Base-by-base conservation (phyloP, 2,329 filamentous ascomycete species). In the Alternaria postmessia region DNA sequence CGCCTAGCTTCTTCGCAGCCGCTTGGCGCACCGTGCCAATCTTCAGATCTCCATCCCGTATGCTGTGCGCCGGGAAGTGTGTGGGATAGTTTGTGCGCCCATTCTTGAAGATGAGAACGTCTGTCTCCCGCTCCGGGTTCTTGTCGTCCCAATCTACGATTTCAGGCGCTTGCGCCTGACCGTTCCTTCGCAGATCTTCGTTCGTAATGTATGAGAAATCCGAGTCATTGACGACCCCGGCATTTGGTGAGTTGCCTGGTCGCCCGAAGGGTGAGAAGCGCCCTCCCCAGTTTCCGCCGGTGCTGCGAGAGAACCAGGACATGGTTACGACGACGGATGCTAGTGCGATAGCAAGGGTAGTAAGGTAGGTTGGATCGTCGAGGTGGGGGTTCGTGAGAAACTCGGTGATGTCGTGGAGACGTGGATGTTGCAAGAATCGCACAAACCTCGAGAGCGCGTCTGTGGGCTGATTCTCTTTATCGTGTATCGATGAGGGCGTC, bases 141-240 rank as follows among this genome's bases (percentile, higher is more conserved):
- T 73, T 75, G 65, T 75, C 76, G 39, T 76, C 75, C 76, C 76
- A 78, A 43, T 78, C 76, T 6, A 77, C 75, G 36, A 77, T 75
- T 63, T 77, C 75, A 4, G 75, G 80, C 8, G 56, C 61, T 22
- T 79, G 75, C 63, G 84, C 83, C n/a, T 78, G 69, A 71, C 75
- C 71, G 41, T 77, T 76, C 73, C 78, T 66, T 83, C 68, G 65
- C 39, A 93, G 78, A 71, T 94, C 91, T 70, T 91, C 87, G 28
- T 89, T 88, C n/a, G 91, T 93, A 74, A 94, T 93, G 81, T 94
- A 94, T 75, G 88, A 90, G 77, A 89, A 94, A 80, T 94, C 91
- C 34, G 89, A 87, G 67, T 93, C 90, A 69, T 87, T 91, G 61
- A 94, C 88, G 65, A 88, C 84, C 32, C 88, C 75, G 16, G 74